These are phyloP conservation scores for Boletellus deceptivus DNA, from an alignment of 1,284 basidiomycete genomes.

Conservation along the genomic window DNA sequence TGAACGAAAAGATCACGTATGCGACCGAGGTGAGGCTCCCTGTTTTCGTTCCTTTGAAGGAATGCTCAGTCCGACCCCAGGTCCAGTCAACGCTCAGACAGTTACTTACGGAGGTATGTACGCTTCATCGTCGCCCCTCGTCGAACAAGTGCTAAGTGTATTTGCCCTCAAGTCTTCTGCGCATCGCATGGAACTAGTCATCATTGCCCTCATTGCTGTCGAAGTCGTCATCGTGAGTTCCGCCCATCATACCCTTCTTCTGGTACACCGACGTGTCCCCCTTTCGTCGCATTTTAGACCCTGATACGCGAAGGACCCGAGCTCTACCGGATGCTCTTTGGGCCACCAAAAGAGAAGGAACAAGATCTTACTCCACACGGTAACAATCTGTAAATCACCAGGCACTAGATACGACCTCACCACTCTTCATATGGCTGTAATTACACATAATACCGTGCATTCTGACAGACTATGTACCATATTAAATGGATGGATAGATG, in stretches of 20 bases:
- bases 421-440: slow-evolving; percentile 2
- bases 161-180: slow-evolving; percentile 59
- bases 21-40: slow-evolving; percentile 66
- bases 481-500: neutral
- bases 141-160: neutral
- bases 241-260: neutral
- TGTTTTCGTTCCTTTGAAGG: neutral
- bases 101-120: slow-evolving; percentile 69
- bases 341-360: slow-evolving; percentile 16
- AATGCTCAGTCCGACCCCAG: slow-evolving; percentile 30
- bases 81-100: slow-evolving; percentile 73
- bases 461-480: neutral
- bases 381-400: slow-evolving; percentile 2
- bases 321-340: slow-evolving; percentile 29
- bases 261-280: neutral
- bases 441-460: slow-evolving; percentile 3
- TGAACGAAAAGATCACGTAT: slow-evolving; percentile 93
- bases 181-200: slow-evolving; percentile 89
- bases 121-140: neutral
- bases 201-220: slow-evolving; percentile 86
- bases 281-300: slow-evolving; percentile 36
- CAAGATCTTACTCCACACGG: neutral
- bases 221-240: slow-evolving; percentile 81
- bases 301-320: slow-evolving; percentile 34
- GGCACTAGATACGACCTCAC: slow-evolving; percentile 5